Evolutionary conservation across 495 filamentous ascomycete species (phyloP), one percentile per base, ranked within the genome.

Genomic region (Tuber indicum): DNA sequence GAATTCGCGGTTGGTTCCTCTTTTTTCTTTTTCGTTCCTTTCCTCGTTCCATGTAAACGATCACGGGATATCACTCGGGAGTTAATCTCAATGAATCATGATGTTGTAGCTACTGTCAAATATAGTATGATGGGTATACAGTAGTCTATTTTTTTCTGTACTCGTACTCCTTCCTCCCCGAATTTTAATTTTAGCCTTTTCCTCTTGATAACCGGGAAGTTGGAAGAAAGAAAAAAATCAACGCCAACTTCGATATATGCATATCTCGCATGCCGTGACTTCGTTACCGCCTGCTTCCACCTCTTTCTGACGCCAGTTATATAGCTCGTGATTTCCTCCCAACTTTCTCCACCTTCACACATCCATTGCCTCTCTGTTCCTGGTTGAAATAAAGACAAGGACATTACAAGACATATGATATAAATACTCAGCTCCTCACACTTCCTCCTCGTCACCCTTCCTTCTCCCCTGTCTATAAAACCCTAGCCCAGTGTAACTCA

Each of bases 341-440:
- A 14, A 36, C 26, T n/a, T 32, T 62, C 52, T 62, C 52, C 52
- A 12, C n/a, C 12, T 2, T 23, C 52, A 62, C 23, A n/a, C 9
- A 14, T 32, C 52, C 52, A 36, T 14, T 19, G 6, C 19, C 26
- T 26, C 3, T 36, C 58, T 36, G 26, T 36, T 26, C 26, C 58
- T 66, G 36, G 58, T 66, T 66, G 26, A 36, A 66, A 66, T 66
- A 66, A 66, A 66, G 14, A 66, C 58, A 66, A 66, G 58, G 32
- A 36, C 26, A 36, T 66, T 62, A 62, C 26, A 36, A 66, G 58
- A 3, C 58, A 66, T 66, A 66, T 66, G 58, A 66, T 62, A 62
- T 62, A 62, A 62, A 32, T 66, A 66, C 26, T 66, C 58, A 32
- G 32, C 58, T 66, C 58, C 26, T 66, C 17, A 12, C 14, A 12